These are phyloP conservation scores for Fennellomyces sp. DNA, from an alignment of 371 early-diverging fungal species.

Conservation along the genomic window DNA sequence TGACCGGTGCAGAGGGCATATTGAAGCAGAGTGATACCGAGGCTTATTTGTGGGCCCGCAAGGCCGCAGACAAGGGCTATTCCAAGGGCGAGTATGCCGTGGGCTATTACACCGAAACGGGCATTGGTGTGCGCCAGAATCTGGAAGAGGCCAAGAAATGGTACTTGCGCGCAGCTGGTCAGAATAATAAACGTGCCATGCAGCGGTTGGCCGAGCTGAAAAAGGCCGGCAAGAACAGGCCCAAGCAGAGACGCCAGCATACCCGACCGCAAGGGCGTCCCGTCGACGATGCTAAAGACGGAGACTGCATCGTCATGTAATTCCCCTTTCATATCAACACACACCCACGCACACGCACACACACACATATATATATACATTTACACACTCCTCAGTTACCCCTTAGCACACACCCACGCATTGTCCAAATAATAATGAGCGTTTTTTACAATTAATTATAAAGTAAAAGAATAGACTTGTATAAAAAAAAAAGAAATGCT, in stretches of 20 bases:
- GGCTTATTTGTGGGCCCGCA: conserved; percentile 88
- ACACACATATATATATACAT: no score
- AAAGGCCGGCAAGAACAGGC: conserved; percentile 50
- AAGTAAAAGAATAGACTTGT: background rate
- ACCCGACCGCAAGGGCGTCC: conserved; percentile 34
- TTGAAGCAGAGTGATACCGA: conserved; percentile 81
- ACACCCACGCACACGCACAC: no score
- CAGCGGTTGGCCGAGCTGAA: conserved; percentile 76
- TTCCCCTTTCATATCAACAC: no score
- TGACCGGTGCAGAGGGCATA: conserved; percentile 84
- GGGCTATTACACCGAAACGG: conserved; percentile 84
- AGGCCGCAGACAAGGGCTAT: conserved; percentile 82
- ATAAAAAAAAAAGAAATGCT: background rate
- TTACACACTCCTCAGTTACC: background rate
- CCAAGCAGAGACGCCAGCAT: conserved; percentile 33
- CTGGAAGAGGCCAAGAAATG: conserved; percentile 76
- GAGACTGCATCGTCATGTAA: conserved; percentile 49
- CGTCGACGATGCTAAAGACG: conserved; percentile 32
- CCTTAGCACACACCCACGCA: background rate
- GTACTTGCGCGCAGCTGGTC: conserved; percentile 79
- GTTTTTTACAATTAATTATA: background rate
- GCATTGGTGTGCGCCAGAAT: conserved; percentile 73
- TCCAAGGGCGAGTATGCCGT: conserved; percentile 91
- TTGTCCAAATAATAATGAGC: no score
- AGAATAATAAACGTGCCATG: conserved; percentile 75